Conservation (phyloP, 495 filamentous ascomycete species). For the Xylaria palmicola region DNA sequence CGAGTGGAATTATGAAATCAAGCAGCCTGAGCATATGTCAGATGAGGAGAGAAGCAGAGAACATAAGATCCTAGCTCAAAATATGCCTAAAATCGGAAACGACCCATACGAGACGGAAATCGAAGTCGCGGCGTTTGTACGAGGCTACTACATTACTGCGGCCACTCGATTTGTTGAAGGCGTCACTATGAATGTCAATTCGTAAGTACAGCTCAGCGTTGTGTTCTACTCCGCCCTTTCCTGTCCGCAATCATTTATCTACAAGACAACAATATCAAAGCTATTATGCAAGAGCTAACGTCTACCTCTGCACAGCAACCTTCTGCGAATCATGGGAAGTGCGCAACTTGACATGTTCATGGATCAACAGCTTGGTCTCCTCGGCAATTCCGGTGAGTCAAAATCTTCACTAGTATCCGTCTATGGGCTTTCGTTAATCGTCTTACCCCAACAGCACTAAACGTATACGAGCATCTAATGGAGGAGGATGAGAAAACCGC, state of each 20-base stretch:
- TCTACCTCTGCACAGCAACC: slow-evolving; percentile 13
- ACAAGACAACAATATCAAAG: too few species aligned
- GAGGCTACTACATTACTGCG: slow-evolving; percentile 54
- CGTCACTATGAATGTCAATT: slow-evolving; percentile 46
- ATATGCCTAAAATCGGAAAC: slow-evolving; percentile 37
- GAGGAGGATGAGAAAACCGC: slow-evolving; percentile 44
- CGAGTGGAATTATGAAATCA: slow-evolving; percentile 28
- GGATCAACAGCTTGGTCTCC: slow-evolving; percentile 41
- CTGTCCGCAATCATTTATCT: too few species aligned
- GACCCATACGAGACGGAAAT: slow-evolving; percentile 50
- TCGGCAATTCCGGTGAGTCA: slow-evolving; percentile 17
- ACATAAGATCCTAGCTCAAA: slow-evolving; percentile 16
- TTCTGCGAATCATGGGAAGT: slow-evolving; percentile 38
- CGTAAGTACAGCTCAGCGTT: background rate
- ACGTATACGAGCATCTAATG: slow-evolving; percentile 41
- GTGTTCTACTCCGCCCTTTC: too few species aligned
- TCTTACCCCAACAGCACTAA: background rate
- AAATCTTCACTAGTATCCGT: background rate
- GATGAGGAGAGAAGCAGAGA: slow-evolving; percentile 33
- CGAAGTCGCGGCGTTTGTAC: slow-evolving; percentile 47
- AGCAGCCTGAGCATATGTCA: slow-evolving; percentile 31
- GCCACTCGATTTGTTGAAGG: slow-evolving; percentile 50
- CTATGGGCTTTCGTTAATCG: background rate
- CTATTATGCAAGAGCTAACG: too few species aligned
- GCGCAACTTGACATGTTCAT: slow-evolving; percentile 32